Conservation (phyloP, 169 alveolate genomes). For the Plasmodium knowlesi region DNA sequence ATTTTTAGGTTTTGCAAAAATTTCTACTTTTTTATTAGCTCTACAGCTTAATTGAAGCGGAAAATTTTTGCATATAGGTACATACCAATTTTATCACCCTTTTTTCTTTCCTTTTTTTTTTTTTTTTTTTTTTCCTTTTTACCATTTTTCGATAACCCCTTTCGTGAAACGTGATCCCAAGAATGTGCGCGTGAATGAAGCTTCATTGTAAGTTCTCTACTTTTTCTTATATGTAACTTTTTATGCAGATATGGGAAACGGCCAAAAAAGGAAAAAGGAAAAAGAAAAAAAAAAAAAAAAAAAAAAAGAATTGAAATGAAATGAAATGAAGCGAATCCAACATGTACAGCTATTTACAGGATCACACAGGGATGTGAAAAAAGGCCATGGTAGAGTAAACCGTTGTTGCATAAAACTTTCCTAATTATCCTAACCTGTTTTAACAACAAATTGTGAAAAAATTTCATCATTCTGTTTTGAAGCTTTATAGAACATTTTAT, state of each 20-base stretch:
- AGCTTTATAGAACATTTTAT: constrained; percentile 5
- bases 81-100: not conserved
- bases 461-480: not conserved
- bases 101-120: not conserved
- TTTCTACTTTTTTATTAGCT: not conserved
- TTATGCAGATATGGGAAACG: not conserved
- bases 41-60: not conserved
- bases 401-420: not conserved
- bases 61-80: not conserved
- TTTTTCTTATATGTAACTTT: not conserved
- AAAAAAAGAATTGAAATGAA: not conserved
- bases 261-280: not conserved
- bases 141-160: not conserved
- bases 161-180: not conserved
- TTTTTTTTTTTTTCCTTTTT: too few relatives aligned
- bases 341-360: not conserved
- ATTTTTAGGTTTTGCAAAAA: constrained; percentile 16
- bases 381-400: not conserved
- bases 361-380: not conserved
- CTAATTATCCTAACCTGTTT: not conserved
- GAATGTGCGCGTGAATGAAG: not conserved
- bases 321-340: not conserved
- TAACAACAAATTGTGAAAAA: not conserved
- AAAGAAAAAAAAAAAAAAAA: too few relatives aligned
- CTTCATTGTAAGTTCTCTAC: not conserved